phyloP scores from a whole-genome alignment of 2,329 filamentous ascomycete species.

The Chaetomium olivaceum region DNA sequence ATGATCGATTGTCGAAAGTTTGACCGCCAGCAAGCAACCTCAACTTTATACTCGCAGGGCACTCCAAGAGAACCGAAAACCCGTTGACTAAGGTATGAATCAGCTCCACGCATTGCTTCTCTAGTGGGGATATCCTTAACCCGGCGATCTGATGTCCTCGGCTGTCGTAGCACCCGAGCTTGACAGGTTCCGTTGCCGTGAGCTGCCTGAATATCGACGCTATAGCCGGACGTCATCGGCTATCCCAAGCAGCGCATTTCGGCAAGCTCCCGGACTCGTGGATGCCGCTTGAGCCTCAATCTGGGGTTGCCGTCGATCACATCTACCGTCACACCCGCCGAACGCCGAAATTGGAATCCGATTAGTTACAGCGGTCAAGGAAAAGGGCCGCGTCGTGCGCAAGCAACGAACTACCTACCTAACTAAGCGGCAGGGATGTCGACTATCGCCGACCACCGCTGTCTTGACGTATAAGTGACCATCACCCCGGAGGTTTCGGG shows the following conservation, averaged over 20 bases:
- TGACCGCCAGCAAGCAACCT: constrained; percentile 10
- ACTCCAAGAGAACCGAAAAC: background rate
- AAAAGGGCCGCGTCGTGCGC: background rate
- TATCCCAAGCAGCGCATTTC: background rate
- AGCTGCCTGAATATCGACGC: background rate
- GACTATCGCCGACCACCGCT: constrained; percentile 10
- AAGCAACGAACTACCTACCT: background rate
- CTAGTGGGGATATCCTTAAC: constrained; percentile 5
- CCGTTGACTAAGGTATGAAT: constrained; percentile 16
- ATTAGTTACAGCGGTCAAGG: background rate
- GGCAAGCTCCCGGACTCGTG: constrained; percentile 1
- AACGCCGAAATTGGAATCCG: background rate
- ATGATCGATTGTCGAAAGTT: background rate
- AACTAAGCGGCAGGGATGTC: constrained; percentile 15
- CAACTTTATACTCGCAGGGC: background rate
- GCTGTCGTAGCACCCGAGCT: background rate
- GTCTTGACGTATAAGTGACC: constrained; percentile 16
- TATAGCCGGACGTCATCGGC: background rate
- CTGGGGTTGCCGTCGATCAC: constrained; percentile 12
- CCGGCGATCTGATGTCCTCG: background rate
- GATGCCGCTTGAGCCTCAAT: constrained; percentile 5
- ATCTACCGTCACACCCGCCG: constrained; percentile 10
- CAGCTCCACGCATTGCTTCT: constrained; percentile 1
- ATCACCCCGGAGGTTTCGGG: background rate
- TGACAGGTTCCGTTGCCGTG: background rate